phyloP scores from a whole-genome alignment of 2,329 filamentous ascomycete genomes.

The Mariannaea sp. region DNA sequence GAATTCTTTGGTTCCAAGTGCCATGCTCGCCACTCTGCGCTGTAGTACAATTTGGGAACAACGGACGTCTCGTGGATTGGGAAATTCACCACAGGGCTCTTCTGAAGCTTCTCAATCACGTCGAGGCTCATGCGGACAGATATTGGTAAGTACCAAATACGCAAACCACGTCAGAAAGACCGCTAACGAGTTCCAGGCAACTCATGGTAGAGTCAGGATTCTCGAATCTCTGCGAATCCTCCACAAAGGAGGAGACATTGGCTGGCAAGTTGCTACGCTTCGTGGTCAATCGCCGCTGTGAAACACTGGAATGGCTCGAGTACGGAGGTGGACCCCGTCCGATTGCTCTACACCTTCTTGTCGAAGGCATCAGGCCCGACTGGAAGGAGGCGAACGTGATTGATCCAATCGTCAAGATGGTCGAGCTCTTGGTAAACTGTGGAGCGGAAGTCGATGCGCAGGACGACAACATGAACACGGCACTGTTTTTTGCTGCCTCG shows the following conservation, averaged over 20 bases:
- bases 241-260: not conserved
- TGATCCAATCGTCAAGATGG: conserved; percentile 9
- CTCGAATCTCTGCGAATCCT: not conserved
- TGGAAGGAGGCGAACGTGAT: not conserved
- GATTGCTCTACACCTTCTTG: conserved; percentile 25
- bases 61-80: not conserved
- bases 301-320: not conserved
- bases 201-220: conserved; percentile 22
- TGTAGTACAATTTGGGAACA: conserved; percentile 18
- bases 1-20: conserved; percentile 28
- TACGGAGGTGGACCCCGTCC: not conserved
- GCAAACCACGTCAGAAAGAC: not conserved
- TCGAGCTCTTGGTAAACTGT: conserved; percentile 14
- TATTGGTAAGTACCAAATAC: conserved; percentile 26
- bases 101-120: conserved; percentile 23
- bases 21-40: conserved; percentile 24
- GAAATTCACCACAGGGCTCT: conserved; percentile 19
- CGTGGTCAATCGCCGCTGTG: conserved; percentile 21
- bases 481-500: conserved; percentile 21
- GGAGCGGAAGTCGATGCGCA: conserved; percentile 28
- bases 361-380: not conserved
- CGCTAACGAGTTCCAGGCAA: conserved; percentile 27
- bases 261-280: conserved; percentile 16
- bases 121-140: conserved; percentile 17
- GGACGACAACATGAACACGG: conserved; percentile 16